Conservation (phyloP, 208 protist species). For the Vickermania ingenoplastis region DNA sequence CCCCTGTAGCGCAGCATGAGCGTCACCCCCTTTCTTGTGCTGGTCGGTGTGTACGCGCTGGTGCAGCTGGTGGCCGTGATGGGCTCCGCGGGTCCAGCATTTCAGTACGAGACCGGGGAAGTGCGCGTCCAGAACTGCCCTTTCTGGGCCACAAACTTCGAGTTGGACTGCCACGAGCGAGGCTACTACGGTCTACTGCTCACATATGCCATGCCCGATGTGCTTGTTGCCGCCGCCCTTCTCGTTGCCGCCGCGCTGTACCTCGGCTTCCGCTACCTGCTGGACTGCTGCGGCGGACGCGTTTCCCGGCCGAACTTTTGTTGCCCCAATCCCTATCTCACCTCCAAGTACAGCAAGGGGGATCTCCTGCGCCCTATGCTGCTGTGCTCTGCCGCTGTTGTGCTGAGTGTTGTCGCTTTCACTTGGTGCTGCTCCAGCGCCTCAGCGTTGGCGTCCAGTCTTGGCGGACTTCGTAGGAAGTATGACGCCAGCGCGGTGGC, state of each 20-base stretch:
- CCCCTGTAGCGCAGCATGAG: too few species aligned
- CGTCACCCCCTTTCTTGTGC: too few species aligned
- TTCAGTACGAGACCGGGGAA: conserved; percentile 3
- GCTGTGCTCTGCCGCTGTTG: conserved; percentile 11
- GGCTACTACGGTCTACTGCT: conserved; percentile 13
- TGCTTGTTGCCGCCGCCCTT: conserved; percentile 12
- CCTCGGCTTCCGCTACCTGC: conserved; percentile 26
- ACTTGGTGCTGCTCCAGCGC: conserved; percentile 13
- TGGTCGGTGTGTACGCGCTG: too few species aligned
- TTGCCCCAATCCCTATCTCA: conserved; percentile 12
- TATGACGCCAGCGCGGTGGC: not conserved
- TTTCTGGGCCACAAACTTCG: not conserved
- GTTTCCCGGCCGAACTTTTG: conserved; percentile 31
- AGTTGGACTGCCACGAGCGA: conserved; percentile 12
- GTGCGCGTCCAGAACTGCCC: conserved; percentile 17
- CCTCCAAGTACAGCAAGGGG: conserved; percentile 26
- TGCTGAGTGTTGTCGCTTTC: conserved; percentile 10
- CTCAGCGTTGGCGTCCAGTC: not conserved
- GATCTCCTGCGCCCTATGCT: conserved; percentile 32
- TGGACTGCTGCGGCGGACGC: conserved; percentile 38
- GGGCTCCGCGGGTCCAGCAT: not conserved
- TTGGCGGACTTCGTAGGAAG: conserved; percentile 1
- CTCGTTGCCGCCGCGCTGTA: conserved; percentile 14
- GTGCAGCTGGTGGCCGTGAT: not conserved
- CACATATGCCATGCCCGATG: conserved; percentile 10